Percentiles rank a stretch among this genome's conserved stretches.
Conservation (phyloP, 1,284 basidiomycete genomes). For the Xerocomus nothofagi region DNA sequence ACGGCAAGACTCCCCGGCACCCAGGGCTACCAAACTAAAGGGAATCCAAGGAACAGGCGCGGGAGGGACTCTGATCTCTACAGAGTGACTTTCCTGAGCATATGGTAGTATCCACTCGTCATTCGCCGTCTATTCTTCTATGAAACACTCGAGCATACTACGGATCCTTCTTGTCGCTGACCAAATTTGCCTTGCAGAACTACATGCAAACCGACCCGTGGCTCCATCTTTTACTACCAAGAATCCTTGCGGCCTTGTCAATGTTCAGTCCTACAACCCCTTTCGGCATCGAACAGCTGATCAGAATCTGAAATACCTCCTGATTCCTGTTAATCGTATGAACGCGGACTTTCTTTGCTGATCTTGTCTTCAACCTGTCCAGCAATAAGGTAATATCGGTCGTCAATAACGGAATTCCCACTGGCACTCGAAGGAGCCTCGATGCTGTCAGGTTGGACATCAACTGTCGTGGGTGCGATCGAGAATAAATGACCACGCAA, state of each 20-base stretch:
- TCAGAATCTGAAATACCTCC: neutral
- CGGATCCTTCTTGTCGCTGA: neutral
- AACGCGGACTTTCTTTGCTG: neutral
- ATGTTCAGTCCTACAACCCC: neutral
- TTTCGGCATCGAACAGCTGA: neutral
- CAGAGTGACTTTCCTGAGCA: too few relatives aligned
- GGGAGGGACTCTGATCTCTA: too few relatives aligned
- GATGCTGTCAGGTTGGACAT: slow-evolving; percentile 16
- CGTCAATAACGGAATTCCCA: too few relatives aligned
- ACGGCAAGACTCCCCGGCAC: too few relatives aligned
- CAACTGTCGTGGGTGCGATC: slow-evolving; percentile 26
- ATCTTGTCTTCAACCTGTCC: too few relatives aligned
- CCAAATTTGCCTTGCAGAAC: too few relatives aligned
- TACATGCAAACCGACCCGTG: neutral
- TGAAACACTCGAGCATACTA: neutral
- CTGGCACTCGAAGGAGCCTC: too few relatives aligned
- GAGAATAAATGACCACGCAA: slow-evolving; percentile 9
- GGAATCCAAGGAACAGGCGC: too few relatives aligned
- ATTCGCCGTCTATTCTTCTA: neutral
- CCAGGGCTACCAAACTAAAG: too few relatives aligned
- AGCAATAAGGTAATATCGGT: too few relatives aligned
- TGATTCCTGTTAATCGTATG: neutral
- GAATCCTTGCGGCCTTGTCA: neutral
- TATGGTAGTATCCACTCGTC: slow-evolving; percentile 14
- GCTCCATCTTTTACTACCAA: neutral